Conservation (phyloP, 1,284 basidiomycete species). For the Moesziomyces sp. region DNA sequence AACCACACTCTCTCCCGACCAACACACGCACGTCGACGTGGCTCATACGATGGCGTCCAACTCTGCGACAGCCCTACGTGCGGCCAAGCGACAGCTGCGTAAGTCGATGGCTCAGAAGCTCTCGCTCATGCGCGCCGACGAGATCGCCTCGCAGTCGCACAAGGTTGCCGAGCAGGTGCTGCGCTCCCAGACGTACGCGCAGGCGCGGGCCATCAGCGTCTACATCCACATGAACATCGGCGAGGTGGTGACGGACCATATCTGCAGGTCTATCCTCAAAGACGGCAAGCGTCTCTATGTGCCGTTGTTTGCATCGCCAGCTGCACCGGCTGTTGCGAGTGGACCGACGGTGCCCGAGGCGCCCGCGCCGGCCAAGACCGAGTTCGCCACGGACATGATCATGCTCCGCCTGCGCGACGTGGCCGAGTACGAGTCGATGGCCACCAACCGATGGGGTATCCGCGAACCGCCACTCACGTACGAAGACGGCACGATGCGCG, state of each 20-base stretch:
- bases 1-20: too few species aligned
- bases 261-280: slow-evolving; percentile 64
- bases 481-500: slow-evolving; percentile 47
- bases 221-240: slow-evolving; percentile 67
- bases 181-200: slow-evolving; percentile 57
- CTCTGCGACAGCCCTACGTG: slow-evolving; percentile 22
- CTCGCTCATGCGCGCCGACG: slow-evolving; percentile 25
- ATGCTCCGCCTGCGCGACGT: slow-evolving; percentile 66
- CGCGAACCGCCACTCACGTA: slow-evolving; percentile 64
- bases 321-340: slow-evolving; percentile 29
- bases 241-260: slow-evolving; percentile 67
- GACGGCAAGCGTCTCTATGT: slow-evolving; percentile 67
- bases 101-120: slow-evolving; percentile 54
- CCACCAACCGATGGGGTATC: slow-evolving; percentile 68
- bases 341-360: slow-evolving; percentile 32
- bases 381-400: slow-evolving; percentile 66
- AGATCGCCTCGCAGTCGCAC: slow-evolving; percentile 23
- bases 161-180: slow-evolving; percentile 60
- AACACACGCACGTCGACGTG: too few species aligned
- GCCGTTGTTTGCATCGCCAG: slow-evolving; percentile 65
- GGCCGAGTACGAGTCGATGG: slow-evolving; percentile 62
- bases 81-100: slow-evolving; percentile 62
- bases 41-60: slow-evolving; percentile 1
- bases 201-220: slow-evolving; percentile 61
- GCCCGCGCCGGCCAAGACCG: slow-evolving; percentile 17